Base-by-base conservation (phyloP, 441 rosid species). In the Bruguiera hainesii region DNA sequence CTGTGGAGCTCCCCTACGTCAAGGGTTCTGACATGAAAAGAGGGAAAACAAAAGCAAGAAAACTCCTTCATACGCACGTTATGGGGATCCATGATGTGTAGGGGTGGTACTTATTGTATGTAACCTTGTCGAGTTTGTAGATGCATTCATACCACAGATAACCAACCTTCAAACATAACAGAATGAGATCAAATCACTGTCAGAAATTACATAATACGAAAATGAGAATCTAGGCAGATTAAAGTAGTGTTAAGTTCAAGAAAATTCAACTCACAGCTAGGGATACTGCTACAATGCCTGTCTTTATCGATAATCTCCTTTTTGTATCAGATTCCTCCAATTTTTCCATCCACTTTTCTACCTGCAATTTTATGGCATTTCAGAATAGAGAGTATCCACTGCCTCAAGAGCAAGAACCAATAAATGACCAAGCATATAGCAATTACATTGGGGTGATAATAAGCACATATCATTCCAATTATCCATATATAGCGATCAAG, bases 81-180 rank as follows among this genome's bases (percentile, higher is more conserved):
- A 96, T 93, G 30, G 99, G 99, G 67, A 96, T 92, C 99, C 99
- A 93, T n/a, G 99, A 96, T 49, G 99, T 93, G 81, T 96, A 96
- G 25, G 99, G 99, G 73, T 96, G 99, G 73, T 80, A 86, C 78
- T 85, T 88, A 89, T 96, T 96, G 90, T 96, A 96, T 23, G 96
- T 52, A 73, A 88, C 89, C 81, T 90, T 93, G 84, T 96, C 97
- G 74, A 96, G 79, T 83, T 82, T 96, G 93, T 93, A 96, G 56
- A 96, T 89, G 66, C 62, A 89, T 67, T 93, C 99, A 63, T 86
- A 89, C 99, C 99, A 96, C 69, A 96, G 46, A 74, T 85, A 93
- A 46, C 99, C 99, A 75, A 84, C 98, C 99, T 96, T 77, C 52
- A 71, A 61, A 21, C 42, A 72, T 31, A 46, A 56, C 0, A 31